phyloP scores from a whole-genome alignment of 2,329 filamentous ascomycete species.

The Gaeumannomyces sp. region DNA sequence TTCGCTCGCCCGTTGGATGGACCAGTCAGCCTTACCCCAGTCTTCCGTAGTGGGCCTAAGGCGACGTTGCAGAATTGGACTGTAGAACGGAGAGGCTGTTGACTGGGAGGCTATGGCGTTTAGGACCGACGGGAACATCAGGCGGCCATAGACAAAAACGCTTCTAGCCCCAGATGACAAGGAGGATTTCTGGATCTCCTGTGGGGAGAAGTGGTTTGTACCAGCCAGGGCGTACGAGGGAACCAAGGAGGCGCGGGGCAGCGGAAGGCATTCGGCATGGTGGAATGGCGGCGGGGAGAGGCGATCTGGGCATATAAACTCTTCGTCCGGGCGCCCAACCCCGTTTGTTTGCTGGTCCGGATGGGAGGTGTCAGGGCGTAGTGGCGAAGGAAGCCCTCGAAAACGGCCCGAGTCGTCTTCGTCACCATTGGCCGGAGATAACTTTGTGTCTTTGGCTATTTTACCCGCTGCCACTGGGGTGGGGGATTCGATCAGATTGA shows the following conservation, averaged over 20 bases:
- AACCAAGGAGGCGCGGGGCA: not conserved
- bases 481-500: no score
- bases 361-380: no score
- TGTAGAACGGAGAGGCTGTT: not conserved
- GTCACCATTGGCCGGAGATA: no score
- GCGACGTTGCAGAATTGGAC: not conserved
- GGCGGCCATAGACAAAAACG: not conserved
- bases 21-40: not conserved
- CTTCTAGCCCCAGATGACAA: no score
- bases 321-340: no score
- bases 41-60: not conserved
- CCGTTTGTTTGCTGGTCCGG: no score
- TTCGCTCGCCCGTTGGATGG: not conserved
- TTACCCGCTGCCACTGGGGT: no score
- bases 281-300: not conserved
- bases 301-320: no score
- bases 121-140: not conserved
- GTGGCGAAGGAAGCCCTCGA: no score
- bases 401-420: no score
- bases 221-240: not conserved
- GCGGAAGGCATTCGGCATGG: not conserved
- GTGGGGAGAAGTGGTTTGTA: not conserved
- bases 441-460: no score
- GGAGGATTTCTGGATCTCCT: not conserved
- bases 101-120: not conserved